Conservation (phyloP, 768 basidiomycete genomes). For the Boletus sp. region DNA sequence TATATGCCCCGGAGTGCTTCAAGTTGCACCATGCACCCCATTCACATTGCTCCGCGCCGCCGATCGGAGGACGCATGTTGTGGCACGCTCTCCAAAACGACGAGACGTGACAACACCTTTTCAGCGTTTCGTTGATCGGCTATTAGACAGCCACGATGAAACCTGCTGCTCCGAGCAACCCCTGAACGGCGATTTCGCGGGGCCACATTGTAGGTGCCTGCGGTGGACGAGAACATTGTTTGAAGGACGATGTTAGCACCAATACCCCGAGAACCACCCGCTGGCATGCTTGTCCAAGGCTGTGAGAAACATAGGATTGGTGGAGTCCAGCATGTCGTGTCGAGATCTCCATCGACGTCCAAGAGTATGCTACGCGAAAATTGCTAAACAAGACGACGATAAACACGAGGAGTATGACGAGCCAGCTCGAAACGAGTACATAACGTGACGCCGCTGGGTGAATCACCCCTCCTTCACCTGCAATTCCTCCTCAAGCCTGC, state of each 20-base stretch:
- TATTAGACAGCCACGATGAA: constrained; percentile 24
- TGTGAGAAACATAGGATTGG: constrained; percentile 3
- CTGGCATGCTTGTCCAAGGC: neutral
- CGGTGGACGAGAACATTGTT: neutral
- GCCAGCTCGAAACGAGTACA: constrained; percentile 25
- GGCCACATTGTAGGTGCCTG: neutral
- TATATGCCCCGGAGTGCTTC: constrained; percentile 14
- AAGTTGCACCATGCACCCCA: constrained; percentile 2
- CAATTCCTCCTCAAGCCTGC: constrained; percentile 33
- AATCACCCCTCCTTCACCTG: constrained; percentile 30
- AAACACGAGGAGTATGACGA: constrained; percentile 14
- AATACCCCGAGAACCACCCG: too few relatives aligned
- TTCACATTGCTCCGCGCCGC: constrained; percentile 15
- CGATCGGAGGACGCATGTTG: constrained; percentile 15
- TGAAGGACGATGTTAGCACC: neutral
- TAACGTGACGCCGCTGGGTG: constrained; percentile 13
- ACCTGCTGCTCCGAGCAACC: constrained; percentile 17
- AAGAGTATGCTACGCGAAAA: constrained; percentile 1
- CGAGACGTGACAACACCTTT: constrained; percentile 12
- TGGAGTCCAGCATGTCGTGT: neutral
- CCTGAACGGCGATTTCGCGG: constrained; percentile 19
- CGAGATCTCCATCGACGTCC: constrained; percentile 17
- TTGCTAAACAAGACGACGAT: constrained; percentile 8
- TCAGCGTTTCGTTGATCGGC: constrained; percentile 26
- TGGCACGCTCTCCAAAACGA: constrained; percentile 3